These are phyloP conservation scores for Metschnikowia lachancei DNA, from an alignment of 805 yeast genomes.

Conservation along the genomic window DNA sequence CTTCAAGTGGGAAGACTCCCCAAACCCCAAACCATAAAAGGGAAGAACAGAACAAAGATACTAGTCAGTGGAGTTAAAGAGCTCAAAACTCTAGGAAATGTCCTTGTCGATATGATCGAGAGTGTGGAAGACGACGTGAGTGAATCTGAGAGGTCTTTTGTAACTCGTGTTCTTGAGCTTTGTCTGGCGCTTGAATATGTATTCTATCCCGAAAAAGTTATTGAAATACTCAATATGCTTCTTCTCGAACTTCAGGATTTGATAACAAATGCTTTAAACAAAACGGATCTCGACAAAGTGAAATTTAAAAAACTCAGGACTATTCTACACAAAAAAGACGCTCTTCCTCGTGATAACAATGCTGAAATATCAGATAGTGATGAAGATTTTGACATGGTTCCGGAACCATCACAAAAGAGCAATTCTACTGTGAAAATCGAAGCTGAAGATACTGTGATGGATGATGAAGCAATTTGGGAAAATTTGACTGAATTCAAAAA, in stretches of 20 bases:
- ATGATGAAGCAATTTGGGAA: slow-evolving; percentile 6
- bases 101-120: slow-evolving; percentile 61
- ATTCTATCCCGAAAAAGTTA: slow-evolving; percentile 51
- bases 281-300: slow-evolving; percentile 1
- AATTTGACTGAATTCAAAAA: slow-evolving; percentile 8
- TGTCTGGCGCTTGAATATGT: slow-evolving; percentile 68
- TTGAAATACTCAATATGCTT: slow-evolving; percentile 43
- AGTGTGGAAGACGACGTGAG: slow-evolving; percentile 50
- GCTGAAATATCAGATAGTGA: slow-evolving; percentile 8
- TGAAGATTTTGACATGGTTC: background rate
- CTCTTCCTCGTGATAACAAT: slow-evolving; percentile 24
- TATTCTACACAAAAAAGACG: slow-evolving; percentile 9
- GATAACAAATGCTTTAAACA: background rate
- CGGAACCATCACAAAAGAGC: background rate
- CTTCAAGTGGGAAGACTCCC: slow-evolving; percentile 49
- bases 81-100: slow-evolving; percentile 55
- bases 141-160: slow-evolving; percentile 47
- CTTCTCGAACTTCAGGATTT: slow-evolving; percentile 13
- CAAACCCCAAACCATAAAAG: slow-evolving; percentile 4
- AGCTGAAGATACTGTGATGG: background rate
- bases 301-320: slow-evolving; percentile 2
- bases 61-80: slow-evolving; percentile 23
- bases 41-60: slow-evolving; percentile 12
- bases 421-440: background rate
- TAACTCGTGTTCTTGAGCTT: slow-evolving; percentile 48